Conservation (phyloP, 1,139 yeast species). For the Yamadazyma songkhlaensis region DNA sequence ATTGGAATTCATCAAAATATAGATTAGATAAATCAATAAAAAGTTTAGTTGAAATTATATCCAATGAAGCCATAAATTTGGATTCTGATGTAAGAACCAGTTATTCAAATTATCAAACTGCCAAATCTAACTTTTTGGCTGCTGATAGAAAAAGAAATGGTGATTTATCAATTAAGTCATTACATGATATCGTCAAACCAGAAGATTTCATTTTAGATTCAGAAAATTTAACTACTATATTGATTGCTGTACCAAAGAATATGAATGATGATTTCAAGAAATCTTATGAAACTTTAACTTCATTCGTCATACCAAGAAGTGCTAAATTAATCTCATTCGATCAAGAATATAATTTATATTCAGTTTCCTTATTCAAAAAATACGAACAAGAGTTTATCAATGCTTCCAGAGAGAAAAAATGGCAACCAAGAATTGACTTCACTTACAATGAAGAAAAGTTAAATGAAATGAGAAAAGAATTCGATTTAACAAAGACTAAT, state of each 20-base stretch:
- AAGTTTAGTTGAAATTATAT: conserved; percentile 66
- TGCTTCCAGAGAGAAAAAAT: conserved; percentile 79
- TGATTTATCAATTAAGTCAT: conserved; percentile 83
- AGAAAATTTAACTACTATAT: conserved; percentile 78
- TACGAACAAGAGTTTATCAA: conserved; percentile 65
- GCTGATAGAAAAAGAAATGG: conserved; percentile 94
- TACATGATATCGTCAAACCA: conserved; percentile 84
- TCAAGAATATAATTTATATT: conserved; percentile 67
- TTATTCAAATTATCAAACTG: conserved; percentile 69
- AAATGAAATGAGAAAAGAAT: conserved; percentile 72
- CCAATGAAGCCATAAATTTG: conserved; percentile 75
- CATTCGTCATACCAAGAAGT: conserved; percentile 89
- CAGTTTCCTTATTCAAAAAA: conserved; percentile 84
- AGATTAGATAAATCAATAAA: conserved; percentile 80
- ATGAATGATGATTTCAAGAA: conserved; percentile 57
- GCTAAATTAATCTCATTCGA: conserved; percentile 72
- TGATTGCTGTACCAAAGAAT: conserved; percentile 82
- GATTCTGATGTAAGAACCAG: conserved; percentile 79
- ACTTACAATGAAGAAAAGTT: conserved; percentile 78
- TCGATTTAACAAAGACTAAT: conserved; percentile 66
- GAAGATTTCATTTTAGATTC: conserved; percentile 82
- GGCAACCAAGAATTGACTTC: conserved; percentile 88
- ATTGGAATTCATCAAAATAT: conserved; percentile 86
- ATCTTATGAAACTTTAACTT: conserved; percentile 71
- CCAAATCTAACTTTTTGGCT: conserved; percentile 79